Conservation (phyloP, 371 early-diverging fungal genomes). For the Haplosporangium sp. region DNA sequence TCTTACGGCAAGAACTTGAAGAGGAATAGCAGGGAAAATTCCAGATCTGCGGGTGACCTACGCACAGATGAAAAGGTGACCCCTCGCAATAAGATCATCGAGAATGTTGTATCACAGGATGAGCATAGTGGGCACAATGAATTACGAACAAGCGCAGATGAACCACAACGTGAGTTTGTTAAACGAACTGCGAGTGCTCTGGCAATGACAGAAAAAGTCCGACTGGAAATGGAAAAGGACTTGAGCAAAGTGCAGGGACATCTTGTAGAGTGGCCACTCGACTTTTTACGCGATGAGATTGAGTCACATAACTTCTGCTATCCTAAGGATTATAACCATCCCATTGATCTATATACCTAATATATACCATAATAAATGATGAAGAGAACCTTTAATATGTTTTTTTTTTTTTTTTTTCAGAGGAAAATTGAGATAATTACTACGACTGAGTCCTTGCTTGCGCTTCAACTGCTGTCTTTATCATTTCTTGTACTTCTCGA, state of each 20-base stretch:
- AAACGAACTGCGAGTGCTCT: conserved; percentile 52
- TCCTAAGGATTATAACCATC: conserved; percentile 55
- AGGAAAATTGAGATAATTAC: neutral
- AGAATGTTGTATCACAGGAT: conserved; percentile 3
- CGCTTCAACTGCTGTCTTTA: conserved; percentile 35
- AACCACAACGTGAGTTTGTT: conserved; percentile 11
- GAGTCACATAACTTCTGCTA: conserved; percentile 55
- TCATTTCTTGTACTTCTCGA: conserved; percentile 65
- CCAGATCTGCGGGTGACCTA: conserved; percentile 3
- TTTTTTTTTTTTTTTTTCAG: neutral
- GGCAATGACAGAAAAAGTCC: conserved; percentile 29
- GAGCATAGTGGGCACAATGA: neutral
- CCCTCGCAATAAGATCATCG: conserved; percentile 11
- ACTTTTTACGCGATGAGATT: conserved; percentile 65
- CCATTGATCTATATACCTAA: conserved; percentile 54
- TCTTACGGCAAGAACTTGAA: conserved; percentile 2
- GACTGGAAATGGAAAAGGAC: conserved; percentile 45
- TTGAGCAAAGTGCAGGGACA: conserved; percentile 62
- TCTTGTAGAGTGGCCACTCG: conserved; percentile 66
- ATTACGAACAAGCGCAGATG: neutral
- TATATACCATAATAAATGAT: neutral
- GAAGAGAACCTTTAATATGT: too few relatives aligned
- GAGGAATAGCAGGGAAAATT: neutral
- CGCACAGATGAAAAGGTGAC: conserved; percentile 31
- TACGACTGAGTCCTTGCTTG: conserved; percentile 6